Conservation (phyloP, 306 rosid species). For the Bauhinia variegata region DNA sequence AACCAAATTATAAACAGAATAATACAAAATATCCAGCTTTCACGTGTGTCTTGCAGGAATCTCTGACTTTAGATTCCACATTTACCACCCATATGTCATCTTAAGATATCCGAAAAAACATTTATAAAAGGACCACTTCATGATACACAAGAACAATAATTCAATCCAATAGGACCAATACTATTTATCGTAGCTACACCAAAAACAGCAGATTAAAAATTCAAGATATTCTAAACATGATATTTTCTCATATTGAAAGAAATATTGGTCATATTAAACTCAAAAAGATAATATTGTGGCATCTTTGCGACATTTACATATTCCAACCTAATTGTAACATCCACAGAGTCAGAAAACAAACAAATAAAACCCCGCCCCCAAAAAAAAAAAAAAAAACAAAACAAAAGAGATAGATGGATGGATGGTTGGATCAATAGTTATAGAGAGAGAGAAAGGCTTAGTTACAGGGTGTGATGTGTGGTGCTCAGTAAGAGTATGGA, state of each 20-base stretch:
- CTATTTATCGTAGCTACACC: slow-evolving; percentile 4
- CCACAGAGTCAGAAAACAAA: background rate
- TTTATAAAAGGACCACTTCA: slow-evolving; percentile 5
- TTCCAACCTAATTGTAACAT: background rate
- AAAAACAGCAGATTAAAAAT: slow-evolving; percentile 11
- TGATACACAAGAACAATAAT: background rate
- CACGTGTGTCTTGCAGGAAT: slow-evolving; percentile 22
- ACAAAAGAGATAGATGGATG: background rate
- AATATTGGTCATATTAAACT: slow-evolving; percentile 17
- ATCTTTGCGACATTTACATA: background rate
- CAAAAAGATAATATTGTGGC: slow-evolving; percentile 6
- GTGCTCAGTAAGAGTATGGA: slow-evolving; percentile 43
- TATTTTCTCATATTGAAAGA: slow-evolving; percentile 21
- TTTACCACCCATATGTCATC: slow-evolving; percentile 12
- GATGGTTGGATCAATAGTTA: slow-evolving; percentile 8
- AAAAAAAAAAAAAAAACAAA: background rate
- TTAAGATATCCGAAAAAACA: background rate
- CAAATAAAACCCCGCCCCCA: too few species aligned
- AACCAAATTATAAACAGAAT: slow-evolving; percentile 16
- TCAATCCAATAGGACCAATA: background rate
- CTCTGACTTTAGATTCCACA: slow-evolving; percentile 19
- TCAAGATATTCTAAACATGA: slow-evolving; percentile 22
- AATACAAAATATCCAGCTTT: slow-evolving; percentile 17
- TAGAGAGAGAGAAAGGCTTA: slow-evolving; percentile 34
- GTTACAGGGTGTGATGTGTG: slow-evolving; percentile 50